phyloP scores from a whole-genome alignment of 768 basidiomycete genomes.

The Lentinula sp. region DNA sequence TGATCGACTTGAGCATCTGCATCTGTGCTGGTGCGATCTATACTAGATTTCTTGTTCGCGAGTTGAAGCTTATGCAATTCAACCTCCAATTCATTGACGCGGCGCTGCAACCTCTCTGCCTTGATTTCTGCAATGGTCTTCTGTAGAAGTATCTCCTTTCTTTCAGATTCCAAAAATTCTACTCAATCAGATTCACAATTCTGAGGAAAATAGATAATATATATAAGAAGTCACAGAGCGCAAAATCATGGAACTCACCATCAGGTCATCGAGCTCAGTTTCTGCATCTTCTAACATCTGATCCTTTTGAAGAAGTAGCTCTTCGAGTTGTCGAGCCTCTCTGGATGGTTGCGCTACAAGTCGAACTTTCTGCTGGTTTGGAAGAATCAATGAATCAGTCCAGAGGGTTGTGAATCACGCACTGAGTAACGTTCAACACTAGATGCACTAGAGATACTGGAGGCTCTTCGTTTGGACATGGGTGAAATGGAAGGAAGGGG shows the following conservation, averaged over 20 bases:
- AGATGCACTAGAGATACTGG: neutral
- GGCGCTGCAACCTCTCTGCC: neutral
- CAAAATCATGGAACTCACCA: neutral
- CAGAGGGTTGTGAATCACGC: no score
- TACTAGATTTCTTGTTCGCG: neutral
- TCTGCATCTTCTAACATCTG: neutral
- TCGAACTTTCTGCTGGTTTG: neutral
- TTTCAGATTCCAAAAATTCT: neutral
- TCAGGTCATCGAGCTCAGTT: neutral
- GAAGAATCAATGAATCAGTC: no score
- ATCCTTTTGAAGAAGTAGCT: neutral
- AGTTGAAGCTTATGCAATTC: neutral
- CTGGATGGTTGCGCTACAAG: neutral
- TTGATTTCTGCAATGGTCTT: neutral
- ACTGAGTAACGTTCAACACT: no score
- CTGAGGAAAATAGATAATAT: neutral
- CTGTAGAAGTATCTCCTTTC: neutral
- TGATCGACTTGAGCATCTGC: neutral
- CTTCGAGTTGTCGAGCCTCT: neutral
- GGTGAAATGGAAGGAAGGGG: neutral
- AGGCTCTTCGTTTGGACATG: neutral
- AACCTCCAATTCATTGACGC: neutral
- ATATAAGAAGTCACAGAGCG: neutral
- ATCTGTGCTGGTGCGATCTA: neutral
- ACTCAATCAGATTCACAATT: neutral